Evolutionary conservation across 176 grass and related monocot species (phyloP).

Genomic region (Oryza coarctata): DNA sequence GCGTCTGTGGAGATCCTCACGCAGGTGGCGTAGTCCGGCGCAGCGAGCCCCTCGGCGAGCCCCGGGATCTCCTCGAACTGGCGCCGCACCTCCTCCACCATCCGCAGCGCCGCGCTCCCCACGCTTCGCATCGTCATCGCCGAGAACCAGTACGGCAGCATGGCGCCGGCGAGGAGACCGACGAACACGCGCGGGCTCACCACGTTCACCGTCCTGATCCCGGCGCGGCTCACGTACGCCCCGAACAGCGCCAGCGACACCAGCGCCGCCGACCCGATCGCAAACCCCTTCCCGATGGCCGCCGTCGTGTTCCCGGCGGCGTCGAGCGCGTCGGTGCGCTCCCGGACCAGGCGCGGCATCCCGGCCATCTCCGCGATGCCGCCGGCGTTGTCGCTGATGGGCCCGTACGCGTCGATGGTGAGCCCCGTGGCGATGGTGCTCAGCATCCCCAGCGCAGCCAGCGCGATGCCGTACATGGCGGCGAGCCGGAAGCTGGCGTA

Average conservation of each 20-base stretch:
- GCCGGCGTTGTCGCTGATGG: constrained; percentile 86
- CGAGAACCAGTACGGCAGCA: constrained; percentile 95
- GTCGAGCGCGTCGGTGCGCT: constrained; percentile 72
- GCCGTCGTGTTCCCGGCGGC: constrained; percentile 83
- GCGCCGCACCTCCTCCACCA: constrained; percentile 79
- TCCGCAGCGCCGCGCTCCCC: constrained; percentile 68
- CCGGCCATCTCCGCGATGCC: constrained; percentile 88
- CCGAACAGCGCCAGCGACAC: constrained; percentile 81
- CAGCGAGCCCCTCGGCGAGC: constrained; percentile 57
- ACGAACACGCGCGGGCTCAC: constrained; percentile 64
- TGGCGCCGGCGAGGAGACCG: constrained; percentile 68
- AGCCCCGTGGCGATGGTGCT: constrained; percentile 78
- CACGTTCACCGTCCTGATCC: constrained; percentile 49
- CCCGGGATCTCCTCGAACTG: constrained; percentile 71
- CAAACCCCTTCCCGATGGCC: constrained; percentile 86
- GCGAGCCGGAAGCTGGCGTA: constrained; percentile 63
- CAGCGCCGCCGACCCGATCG: constrained; percentile 81
- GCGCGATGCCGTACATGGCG: constrained; percentile 70
- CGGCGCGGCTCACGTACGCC: constrained; percentile 72
- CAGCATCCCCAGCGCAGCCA: constrained; percentile 79
- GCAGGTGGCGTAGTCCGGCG: constrained; percentile 80
- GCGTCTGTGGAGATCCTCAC: constrained; percentile 89
- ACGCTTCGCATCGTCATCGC: constrained; percentile 88
- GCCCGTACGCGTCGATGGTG: constrained; percentile 70
- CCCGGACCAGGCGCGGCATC: constrained; percentile 39